phyloP scores from a whole-genome alignment of 1,284 basidiomycete genomes.

The Cutaneotrichosporon mucoides region DNA sequence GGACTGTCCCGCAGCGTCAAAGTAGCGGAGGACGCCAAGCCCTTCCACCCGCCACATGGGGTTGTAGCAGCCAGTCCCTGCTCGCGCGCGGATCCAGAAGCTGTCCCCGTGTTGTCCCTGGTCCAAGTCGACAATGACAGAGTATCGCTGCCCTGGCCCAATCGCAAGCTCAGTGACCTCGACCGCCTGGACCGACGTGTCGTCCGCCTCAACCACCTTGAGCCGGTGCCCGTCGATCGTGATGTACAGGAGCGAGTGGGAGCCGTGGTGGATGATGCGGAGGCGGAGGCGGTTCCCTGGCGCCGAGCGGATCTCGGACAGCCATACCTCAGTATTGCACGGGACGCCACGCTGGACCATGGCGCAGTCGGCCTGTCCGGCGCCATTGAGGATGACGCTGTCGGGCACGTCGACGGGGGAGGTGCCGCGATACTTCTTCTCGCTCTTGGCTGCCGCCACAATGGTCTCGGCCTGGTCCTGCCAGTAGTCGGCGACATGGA shows the following conservation, averaged over 20 bases:
- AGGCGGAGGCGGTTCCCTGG: conserved; percentile 14
- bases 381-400: conserved; percentile 30
- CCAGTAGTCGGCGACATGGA: conserved; percentile 32
- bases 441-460: not conserved
- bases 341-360: conserved; percentile 1
- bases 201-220: conserved; percentile 33
- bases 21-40: conserved; percentile 13
- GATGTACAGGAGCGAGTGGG: conserved; percentile 14
- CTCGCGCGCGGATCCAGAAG: conserved; percentile 40
- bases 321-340: conserved; percentile 8
- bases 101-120: conserved; percentile 25
- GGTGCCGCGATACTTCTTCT: conserved; percentile 2
- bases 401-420: conserved; percentile 21
- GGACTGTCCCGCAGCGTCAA: not conserved
- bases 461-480: conserved; percentile 23
- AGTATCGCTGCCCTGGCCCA: conserved; percentile 36
- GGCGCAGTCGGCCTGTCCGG: conserved; percentile 15
- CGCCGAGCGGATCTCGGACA: not conserved
- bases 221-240: conserved; percentile 33
- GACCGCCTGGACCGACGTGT: conserved; percentile 24
- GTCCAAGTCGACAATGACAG: conserved; percentile 35
- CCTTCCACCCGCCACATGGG: not conserved
- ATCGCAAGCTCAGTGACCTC: conserved; percentile 26
- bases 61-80: conserved; percentile 17
- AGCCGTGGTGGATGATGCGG: conserved; percentile 26